Percentiles rank a stretch among this genome's conserved stretches.
phyloP scores from a whole-genome alignment of 305 asterid genomes.

The Ajuga reptans region DNA sequence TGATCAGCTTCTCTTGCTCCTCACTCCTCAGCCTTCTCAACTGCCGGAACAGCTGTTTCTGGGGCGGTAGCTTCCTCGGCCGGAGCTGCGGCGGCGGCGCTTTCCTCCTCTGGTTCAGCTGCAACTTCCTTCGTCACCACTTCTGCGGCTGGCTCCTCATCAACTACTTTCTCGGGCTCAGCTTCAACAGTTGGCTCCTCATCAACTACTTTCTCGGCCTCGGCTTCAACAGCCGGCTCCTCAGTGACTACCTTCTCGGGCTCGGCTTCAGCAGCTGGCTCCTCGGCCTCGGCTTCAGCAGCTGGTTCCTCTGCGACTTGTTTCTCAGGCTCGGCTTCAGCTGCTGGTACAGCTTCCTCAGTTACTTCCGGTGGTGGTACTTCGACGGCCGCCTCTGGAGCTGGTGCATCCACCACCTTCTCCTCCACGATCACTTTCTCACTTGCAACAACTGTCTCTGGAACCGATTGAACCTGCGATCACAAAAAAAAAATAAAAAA shows the following conservation, averaged over 20 bases:
- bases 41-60: conserved; percentile 23
- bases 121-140: too few species aligned
- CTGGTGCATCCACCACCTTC: conserved; percentile 20
- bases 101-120: neutral
- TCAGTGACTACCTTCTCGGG: neutral
- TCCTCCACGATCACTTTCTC: too few species aligned
- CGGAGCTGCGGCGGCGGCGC: neutral
- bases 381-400: conserved; percentile 21
- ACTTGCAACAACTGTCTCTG: conserved; percentile 21
- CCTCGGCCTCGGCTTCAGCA: conserved; percentile 23
- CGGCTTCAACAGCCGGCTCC: conserved; percentile 22
- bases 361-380: neutral
- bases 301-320: conserved; percentile 23
- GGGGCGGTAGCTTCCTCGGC: neutral
- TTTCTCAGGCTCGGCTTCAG: conserved; percentile 19
- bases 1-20: neutral
- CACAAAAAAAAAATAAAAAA: too few species aligned
- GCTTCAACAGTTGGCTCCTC: conserved; percentile 22
- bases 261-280: conserved; percentile 24
- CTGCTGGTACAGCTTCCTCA: neutral
- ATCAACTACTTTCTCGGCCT: conserved; percentile 14
- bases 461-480: conserved; percentile 29
- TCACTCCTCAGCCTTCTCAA: conserved; percentile 30
- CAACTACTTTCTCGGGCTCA: conserved; percentile 18
- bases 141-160: conserved; percentile 8